Evolutionary conservation across 352 stramenopile genomes (phyloP).

Genomic region (Globisporangium alternatum): DNA sequence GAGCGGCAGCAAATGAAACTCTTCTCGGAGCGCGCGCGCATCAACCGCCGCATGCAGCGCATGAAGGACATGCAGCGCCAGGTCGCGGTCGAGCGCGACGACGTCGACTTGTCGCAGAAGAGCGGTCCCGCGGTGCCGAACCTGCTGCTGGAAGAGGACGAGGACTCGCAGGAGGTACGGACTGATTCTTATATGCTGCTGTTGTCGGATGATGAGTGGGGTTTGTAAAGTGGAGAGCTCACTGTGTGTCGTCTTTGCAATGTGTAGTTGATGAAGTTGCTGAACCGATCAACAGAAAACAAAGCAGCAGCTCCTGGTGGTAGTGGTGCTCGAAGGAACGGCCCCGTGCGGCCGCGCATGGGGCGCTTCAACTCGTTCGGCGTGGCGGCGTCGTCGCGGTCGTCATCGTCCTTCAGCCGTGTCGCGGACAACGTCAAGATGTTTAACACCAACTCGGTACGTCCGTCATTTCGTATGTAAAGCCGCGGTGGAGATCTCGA

Average conservation of each 20-base stretch:
- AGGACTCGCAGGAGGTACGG: slow-evolving; percentile 71
- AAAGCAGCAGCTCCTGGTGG: background rate
- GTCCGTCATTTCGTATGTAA: slow-evolving; percentile 8
- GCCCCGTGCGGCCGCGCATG: slow-evolving; percentile 27
- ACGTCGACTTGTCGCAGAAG: slow-evolving; percentile 26
- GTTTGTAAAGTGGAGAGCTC: background rate
- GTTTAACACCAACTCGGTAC: slow-evolving; percentile 63
- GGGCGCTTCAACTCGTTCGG: slow-evolving; percentile 58
- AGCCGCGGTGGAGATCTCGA: background rate
- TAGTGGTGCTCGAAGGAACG: slow-evolving; percentile 8
- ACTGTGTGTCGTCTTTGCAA: slow-evolving; percentile 1
- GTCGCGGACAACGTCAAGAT: slow-evolving; percentile 70
- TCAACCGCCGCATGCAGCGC: slow-evolving; percentile 84
- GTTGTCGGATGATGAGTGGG: background rate
- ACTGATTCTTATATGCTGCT: background rate
- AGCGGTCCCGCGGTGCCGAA: slow-evolving; percentile 36
- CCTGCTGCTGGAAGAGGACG: slow-evolving; percentile 69
- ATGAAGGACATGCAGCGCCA: slow-evolving; percentile 81
- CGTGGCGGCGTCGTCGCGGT: slow-evolving; percentile 35
- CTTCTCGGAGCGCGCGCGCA: slow-evolving; percentile 74
- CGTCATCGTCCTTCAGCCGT: slow-evolving; percentile 65
- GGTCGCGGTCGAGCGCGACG: slow-evolving; percentile 40
- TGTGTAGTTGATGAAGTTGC: slow-evolving; percentile 46
- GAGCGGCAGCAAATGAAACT: slow-evolving; percentile 85
- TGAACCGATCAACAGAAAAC: slow-evolving; percentile 31